phyloP scores from a whole-genome alignment of 2,329 filamentous ascomycete genomes.

The Onygenales sp. region DNA sequence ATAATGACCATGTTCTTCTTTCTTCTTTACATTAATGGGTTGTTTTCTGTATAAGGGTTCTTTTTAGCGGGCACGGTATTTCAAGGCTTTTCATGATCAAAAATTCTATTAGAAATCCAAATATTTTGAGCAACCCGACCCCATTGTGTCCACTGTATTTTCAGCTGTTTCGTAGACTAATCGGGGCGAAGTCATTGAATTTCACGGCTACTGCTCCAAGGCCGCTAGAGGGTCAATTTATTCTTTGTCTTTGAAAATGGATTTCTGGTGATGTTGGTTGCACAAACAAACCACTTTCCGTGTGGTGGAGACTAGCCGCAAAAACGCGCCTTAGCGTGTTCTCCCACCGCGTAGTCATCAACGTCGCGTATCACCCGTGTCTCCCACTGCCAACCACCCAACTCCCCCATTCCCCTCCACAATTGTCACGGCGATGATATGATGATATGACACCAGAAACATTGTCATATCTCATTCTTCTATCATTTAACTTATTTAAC shows the following conservation, averaged over 20 bases:
- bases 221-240: too few relatives aligned
- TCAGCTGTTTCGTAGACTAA: not conserved
- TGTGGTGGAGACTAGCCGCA: not conserved
- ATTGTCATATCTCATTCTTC: not conserved
- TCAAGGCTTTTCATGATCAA: not conserved
- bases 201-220: too few relatives aligned
- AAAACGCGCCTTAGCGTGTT: not conserved
- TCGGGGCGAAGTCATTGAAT: not conserved
- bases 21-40: not conserved
- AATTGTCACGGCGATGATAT: not conserved
- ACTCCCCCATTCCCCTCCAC: not conserved
- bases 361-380: not conserved
- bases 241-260: too few relatives aligned
- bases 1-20: not conserved
- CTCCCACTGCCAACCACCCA: not conserved
- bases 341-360: not conserved
- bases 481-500: not conserved
- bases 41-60: constrained; percentile 3
- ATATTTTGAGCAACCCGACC: constrained; percentile 2
- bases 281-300: not conserved
- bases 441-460: not conserved
- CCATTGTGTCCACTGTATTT: not conserved
- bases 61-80: constrained; percentile 3
- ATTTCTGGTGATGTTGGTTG: not conserved
- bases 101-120: constrained; percentile 2